Conservation (phyloP, 1,139 yeast genomes). For the Wickerhamiella pararugosa region DNA sequence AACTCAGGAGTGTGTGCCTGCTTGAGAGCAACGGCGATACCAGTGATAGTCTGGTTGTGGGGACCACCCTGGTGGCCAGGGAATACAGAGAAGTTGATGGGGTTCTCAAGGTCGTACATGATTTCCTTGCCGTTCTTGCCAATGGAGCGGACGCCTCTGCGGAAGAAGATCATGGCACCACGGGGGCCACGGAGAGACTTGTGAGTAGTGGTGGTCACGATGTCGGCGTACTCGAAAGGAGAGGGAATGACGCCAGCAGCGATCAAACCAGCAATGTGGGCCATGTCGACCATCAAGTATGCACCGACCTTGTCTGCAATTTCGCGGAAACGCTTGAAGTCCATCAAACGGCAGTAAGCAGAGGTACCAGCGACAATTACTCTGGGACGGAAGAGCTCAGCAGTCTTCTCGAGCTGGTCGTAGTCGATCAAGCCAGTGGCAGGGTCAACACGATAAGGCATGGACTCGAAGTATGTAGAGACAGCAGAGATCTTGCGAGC, state of each 20-base stretch:
- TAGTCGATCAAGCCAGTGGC: constrained; percentile 84
- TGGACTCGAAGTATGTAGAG: constrained; percentile 88
- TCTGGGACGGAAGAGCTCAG: constrained; percentile 82
- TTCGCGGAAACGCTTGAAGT: constrained; percentile 74
- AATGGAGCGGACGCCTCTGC: constrained; percentile 75
- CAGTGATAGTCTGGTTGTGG: constrained; percentile 93
- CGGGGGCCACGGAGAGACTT: constrained; percentile 96
- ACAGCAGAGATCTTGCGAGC: constrained; percentile 77
- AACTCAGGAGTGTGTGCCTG: constrained; percentile 81
- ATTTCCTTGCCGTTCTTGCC: constrained; percentile 83
- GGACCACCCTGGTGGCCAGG: constrained; percentile 99
- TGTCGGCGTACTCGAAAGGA: constrained; percentile 88
- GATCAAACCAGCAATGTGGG: constrained; percentile 88
- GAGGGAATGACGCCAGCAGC: constrained; percentile 87
- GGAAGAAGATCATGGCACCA: constrained; percentile 96
- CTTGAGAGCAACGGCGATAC: constrained; percentile 84
- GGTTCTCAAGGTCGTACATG: constrained; percentile 71
- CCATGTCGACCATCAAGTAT: constrained; percentile 85
- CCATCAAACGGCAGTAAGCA: constrained; percentile 84
- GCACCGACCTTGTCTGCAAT: constrained; percentile 93
- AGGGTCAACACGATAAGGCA: constrained; percentile 85
- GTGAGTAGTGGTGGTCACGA: constrained; percentile 95
- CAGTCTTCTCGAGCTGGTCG: constrained; percentile 72
- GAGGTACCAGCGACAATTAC: constrained; percentile 93
- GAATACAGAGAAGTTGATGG: constrained; percentile 89